Percentiles rank a stretch among this genome's conserved stretches.
These are phyloP conservation scores for Phytopythium chamaehyphon DNA, from an alignment of 352 stramenopile species.

Conservation along the genomic window DNA sequence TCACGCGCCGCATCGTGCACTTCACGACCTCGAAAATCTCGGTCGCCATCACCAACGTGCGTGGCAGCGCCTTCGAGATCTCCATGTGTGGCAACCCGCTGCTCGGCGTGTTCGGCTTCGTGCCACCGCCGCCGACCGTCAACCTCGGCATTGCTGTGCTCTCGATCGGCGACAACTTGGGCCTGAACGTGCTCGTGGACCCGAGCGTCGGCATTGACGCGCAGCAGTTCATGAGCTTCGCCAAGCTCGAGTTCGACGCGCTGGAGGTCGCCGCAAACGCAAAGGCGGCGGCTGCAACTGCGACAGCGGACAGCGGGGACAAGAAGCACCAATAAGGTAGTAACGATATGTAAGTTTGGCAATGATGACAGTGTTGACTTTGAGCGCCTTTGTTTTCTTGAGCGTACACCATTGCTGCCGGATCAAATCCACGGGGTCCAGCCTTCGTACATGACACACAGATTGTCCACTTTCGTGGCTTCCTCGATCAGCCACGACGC, in stretches of 20 bases:
- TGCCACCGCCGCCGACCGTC: conserved; percentile 71
- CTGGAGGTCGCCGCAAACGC: conserved; percentile 29
- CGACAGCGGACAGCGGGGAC: conserved; percentile 11
- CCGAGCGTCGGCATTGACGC: conserved; percentile 56
- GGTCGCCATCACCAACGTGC: conserved; percentile 69
- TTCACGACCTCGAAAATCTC: conserved; percentile 56
- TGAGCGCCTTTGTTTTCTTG: not conserved
- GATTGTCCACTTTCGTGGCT: conserved; percentile 74
- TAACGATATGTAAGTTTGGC: not conserved
- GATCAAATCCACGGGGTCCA: conserved; percentile 87
- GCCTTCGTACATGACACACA: conserved; percentile 88
- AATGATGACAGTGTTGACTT: not conserved
- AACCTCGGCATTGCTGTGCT: conserved; percentile 76
- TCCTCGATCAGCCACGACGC: conserved; percentile 77
- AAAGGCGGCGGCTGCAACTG: conserved; percentile 26
- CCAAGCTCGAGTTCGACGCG: conserved; percentile 60
- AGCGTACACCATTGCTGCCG: too few species aligned
- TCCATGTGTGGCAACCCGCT: conserved; percentile 50
- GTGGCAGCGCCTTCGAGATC: conserved; percentile 44
- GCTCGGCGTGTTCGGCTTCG: conserved; percentile 65
- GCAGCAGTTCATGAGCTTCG: conserved; percentile 59
- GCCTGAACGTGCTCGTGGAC: conserved; percentile 74
- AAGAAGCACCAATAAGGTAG: conserved; percentile 25
- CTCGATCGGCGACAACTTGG: conserved; percentile 63
- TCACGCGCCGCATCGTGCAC: conserved; percentile 52